Percentiles rank a stretch among this genome's conserved stretches.
Evolutionary conservation across 2,329 filamentous ascomycete species (phyloP).

Genomic region (Magnaporthiopsis rhizophila): DNA sequence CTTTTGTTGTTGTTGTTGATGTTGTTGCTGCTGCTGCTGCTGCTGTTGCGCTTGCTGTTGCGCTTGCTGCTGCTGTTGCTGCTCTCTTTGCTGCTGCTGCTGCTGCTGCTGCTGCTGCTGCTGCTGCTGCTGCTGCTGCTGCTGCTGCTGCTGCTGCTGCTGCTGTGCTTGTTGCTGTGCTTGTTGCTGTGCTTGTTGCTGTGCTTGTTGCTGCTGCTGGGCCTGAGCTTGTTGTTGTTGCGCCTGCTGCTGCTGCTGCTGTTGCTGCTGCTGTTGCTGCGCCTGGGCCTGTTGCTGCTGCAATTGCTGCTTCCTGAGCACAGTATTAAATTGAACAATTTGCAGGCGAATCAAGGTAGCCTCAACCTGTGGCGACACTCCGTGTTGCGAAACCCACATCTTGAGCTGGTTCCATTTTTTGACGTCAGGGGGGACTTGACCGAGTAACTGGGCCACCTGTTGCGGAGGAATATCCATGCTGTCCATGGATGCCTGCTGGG

Average conservation of each 20-base stretch:
- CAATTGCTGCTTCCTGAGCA: conserved; percentile 14
- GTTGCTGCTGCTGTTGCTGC: neutral
- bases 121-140: conserved; percentile 16
- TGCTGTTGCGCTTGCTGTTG: conserved; percentile 14
- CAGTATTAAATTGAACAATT: conserved; percentile 29
- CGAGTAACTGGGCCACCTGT: neutral
- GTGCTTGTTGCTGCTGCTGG: conserved; percentile 9
- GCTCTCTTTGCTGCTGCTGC: conserved; percentile 17
- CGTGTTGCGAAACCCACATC: conserved; percentile 30
- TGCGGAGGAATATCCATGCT: conserved; percentile 35
- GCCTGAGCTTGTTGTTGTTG: conserved; percentile 8
- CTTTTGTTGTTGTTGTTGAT: conserved; percentile 13
- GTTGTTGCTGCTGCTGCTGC: conserved; percentile 12
- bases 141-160: conserved; percentile 17
- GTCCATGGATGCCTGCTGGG: conserved; percentile 29
- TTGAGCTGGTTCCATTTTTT: conserved; percentile 44
- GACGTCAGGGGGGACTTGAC: conserved; percentile 29
- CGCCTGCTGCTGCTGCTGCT: neutral
- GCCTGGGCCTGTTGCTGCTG: conserved; percentile 9
- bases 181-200: conserved; percentile 8
- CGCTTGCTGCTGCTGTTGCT: conserved; percentile 17
- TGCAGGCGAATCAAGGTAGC: conserved; percentile 19
- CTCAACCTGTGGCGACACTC: conserved; percentile 9
- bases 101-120: conserved; percentile 18
- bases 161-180: conserved; percentile 12